Base-by-base conservation (phyloP, 2,329 filamentous ascomycete species). In the Pseudogymnoascus destructans region DNA sequence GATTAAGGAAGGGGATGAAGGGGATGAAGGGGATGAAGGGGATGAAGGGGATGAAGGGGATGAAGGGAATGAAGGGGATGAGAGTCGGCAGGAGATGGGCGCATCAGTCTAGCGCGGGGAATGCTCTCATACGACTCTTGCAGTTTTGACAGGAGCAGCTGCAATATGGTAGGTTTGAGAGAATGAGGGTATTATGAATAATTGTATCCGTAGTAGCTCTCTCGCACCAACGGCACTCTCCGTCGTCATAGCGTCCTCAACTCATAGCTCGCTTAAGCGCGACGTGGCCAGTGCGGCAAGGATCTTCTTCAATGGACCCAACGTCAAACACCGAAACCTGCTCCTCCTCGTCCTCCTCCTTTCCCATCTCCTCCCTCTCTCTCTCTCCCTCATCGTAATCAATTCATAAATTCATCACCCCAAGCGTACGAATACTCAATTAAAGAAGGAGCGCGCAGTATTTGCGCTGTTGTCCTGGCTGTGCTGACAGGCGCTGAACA, bases 311-410 rank as follows among this genome's bases (percentile, higher is more conserved):
- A 42, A 42, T 42, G 38, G 38, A 11, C 38, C 38, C 38, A 42
- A 42, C 19, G 19, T 23, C 38, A 42, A 42, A 42, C 38, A 42
- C 38, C 38, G 19, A 42, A 42, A 35, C 32, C 23, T 19, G n/a
- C 42, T 49, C 49, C 49, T 55, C 46, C 27, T 19, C 25, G 17
- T 49, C 49, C 49, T 55, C 46, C 27, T 55, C 49, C 30, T 27
- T 55, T 27, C 19, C 21, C 9, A 15, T 54, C 15, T 27, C 46
- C 23, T 32, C 17, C 9, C 17, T 55, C 30, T 30, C 25, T 55
- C 17, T n/a, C 46, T 23, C n/a, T 25, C 7, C 9, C 9, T 6
- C 36, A 42, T 42, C 19, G 38, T 42, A 42, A 42, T 42, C 10
- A 38, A 13, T 42, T 42, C 17, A 21, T 42, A 19, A 38, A 13